Base-by-base conservation (phyloP, 768 basidiomycete genomes). In the Ramaria sp. region DNA sequence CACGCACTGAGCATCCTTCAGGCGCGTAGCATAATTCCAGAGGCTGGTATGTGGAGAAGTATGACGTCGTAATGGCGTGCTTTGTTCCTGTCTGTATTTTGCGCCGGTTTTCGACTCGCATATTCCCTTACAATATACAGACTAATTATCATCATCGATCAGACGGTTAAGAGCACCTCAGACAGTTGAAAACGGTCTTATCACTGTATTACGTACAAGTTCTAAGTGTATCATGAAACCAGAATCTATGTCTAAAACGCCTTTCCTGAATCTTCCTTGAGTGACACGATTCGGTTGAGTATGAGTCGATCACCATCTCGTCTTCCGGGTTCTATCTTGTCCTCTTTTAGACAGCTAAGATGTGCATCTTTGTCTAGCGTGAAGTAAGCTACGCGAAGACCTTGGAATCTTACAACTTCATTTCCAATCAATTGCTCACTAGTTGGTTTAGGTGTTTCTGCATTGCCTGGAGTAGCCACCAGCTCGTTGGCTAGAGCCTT, bases 361-460 rank as follows among this genome's bases (percentile, higher is more conserved):
- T 76, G 73, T 36, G 92, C 73, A 62, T 97, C 94, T 67, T 83
- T 85, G 66, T 99, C 96, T 25, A 98, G 72, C 18, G 89, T 79
- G 64, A 99, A 98, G 72, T 97, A 99, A 2, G 86, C 96, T 45
- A 97, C 83, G 9, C 96, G 82, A 63, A 97, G 74, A 7, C 93
- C 96, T 70, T 99, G 96, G 82, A 99, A 98, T 37, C 96, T 78
- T 53, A 98, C 78, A 64, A 85, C 89, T 68, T 98, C 96, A 66
- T 86, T 86, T 25, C 88, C 95, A 43, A 89, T 78, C 38, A 95
- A 74, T 66, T 90, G 88, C 52, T 82, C 84, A 50, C 76, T 81
- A 5, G 83, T 88, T 20, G 84, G 82, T 48, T 78, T 76, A 0
- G 88, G 91, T 25, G 81, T 87, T 52, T 75, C 77, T 34, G 76